Percentiles rank a stretch among this genome's conserved stretches.
These are phyloP conservation scores for Dictyostelium intermedium DNA, from an alignment of 78 protist genomes.

Conservation along the genomic window DNA sequence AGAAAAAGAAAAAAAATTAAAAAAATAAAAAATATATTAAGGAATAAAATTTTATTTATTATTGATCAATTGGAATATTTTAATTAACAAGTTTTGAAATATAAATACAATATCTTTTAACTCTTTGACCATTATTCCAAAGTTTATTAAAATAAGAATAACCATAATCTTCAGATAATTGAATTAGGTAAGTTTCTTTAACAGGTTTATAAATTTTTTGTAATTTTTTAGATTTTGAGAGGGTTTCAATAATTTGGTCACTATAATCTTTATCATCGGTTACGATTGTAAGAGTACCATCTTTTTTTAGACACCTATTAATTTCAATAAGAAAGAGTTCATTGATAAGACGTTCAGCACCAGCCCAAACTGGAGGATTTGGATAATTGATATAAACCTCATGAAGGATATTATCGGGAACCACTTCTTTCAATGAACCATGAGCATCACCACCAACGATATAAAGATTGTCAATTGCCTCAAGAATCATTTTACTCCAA, in stretches of 20 bases:
- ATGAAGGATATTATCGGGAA: slow-evolving; percentile 33
- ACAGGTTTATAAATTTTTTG: slow-evolving; percentile 60
- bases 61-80: too few relatives aligned
- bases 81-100: slow-evolving; percentile 24
- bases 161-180: slow-evolving; percentile 85
- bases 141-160: slow-evolving; percentile 85
- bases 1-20: not conserved
- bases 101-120: slow-evolving; percentile 78
- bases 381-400: slow-evolving; percentile 86
- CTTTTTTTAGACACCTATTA: slow-evolving; percentile 72
- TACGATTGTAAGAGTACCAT: slow-evolving; percentile 76
- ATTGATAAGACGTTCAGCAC: slow-evolving; percentile 71
- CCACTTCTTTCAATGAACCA: not conserved
- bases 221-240: slow-evolving; percentile 14
- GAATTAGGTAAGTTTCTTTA: slow-evolving; percentile 15
- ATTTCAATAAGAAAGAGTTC: slow-evolving; percentile 45
- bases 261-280: slow-evolving; percentile 78
- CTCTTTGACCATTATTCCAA: slow-evolving; percentile 82
- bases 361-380: slow-evolving; percentile 86
- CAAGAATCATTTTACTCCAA: slow-evolving; percentile 62
- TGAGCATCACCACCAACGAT: slow-evolving; percentile 82
- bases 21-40: too few relatives aligned
- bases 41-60: too few relatives aligned
- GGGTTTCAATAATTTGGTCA: slow-evolving; percentile 25
- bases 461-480: slow-evolving; percentile 71